Conservation (phyloP, 192 early-diverging fungal species). For the Irineochytrium annulatum region DNA sequence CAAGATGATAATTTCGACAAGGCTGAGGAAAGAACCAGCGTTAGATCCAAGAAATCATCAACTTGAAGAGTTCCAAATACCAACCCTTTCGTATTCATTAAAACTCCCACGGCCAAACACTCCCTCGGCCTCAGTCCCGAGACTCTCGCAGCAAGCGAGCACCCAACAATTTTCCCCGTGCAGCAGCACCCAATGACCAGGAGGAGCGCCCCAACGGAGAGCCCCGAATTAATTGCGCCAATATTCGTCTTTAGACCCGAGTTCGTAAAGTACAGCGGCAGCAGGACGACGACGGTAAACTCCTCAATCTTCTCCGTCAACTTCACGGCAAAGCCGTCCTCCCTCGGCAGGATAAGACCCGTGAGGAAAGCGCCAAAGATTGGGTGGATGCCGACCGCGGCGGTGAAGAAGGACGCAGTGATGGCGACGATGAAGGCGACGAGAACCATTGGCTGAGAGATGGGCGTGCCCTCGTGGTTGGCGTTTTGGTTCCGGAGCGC, state of each 20-base stretch:
- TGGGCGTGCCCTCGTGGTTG: slow-evolving; percentile 1
- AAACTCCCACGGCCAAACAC: slow-evolving; percentile 74
- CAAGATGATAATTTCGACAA: slow-evolving; percentile 93
- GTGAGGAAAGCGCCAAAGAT: slow-evolving; percentile 91
- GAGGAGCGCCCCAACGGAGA: slow-evolving; percentile 71
- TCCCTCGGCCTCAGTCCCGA: slow-evolving; percentile 75
- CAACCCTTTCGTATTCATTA: slow-evolving; percentile 94
- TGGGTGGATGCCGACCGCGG: slow-evolving; percentile 70
- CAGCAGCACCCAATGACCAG: slow-evolving; percentile 73
- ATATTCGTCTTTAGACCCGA: slow-evolving; percentile 86
- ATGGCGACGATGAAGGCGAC: slow-evolving; percentile 67
- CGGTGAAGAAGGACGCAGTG: slow-evolving; percentile 47
- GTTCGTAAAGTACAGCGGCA: slow-evolving; percentile 85
- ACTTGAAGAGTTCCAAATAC: not conserved
- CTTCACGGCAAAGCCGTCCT: slow-evolving; percentile 78
- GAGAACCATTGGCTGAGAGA: slow-evolving; percentile 57
- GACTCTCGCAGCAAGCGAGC: slow-evolving; percentile 56
- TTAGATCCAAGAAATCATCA: not conserved
- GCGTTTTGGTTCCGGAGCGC: slow-evolving; percentile 19
- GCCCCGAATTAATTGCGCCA: slow-evolving; percentile 63
- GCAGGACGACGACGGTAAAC: slow-evolving; percentile 73
- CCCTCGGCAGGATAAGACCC: slow-evolving; percentile 87
- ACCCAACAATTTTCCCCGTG: slow-evolving; percentile 81
- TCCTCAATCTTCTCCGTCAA: slow-evolving; percentile 92
- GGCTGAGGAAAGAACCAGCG: slow-evolving; percentile 30